Evolutionary conservation across 768 basidiomycete genomes (phyloP).

Genomic region (Podaxis rugospora): DNA sequence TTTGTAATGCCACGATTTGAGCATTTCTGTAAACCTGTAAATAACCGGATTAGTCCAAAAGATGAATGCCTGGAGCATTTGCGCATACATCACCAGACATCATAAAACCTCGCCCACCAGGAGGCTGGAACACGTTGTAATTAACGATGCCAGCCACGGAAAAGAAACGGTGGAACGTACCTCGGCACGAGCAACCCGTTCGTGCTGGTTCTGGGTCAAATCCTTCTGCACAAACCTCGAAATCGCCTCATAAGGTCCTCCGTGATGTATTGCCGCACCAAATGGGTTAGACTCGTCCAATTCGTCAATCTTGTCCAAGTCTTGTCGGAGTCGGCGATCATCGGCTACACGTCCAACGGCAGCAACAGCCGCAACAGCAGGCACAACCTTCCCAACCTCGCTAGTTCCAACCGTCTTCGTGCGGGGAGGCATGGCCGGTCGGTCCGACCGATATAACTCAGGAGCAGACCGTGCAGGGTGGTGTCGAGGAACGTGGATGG

Average conservation of each 20-base stretch:
- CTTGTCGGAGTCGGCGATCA: slow-evolving; percentile 16
- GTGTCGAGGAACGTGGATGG: neutral
- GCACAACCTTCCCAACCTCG: slow-evolving; percentile 10
- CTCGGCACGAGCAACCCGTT: neutral
- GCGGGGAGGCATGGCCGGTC: slow-evolving; percentile 20
- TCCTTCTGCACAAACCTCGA: slow-evolving; percentile 26
- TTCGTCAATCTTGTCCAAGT: slow-evolving; percentile 72
- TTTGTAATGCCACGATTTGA: slow-evolving; percentile 29
- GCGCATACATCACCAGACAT: slow-evolving; percentile 11
- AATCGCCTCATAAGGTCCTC: slow-evolving; percentile 71
- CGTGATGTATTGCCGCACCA: slow-evolving; percentile 60
- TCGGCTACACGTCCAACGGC: slow-evolving; percentile 15
- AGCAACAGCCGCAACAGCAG: slow-evolving; percentile 6
- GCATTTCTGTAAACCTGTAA: slow-evolving; percentile 24
- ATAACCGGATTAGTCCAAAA: slow-evolving; percentile 8
- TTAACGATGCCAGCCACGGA: neutral
- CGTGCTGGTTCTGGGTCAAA: slow-evolving; percentile 11
- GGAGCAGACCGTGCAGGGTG: neutral
- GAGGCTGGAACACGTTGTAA: neutral
- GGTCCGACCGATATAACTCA: slow-evolving; percentile 10
- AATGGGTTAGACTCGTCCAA: slow-evolving; percentile 73
- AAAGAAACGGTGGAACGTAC: neutral
- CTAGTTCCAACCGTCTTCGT: slow-evolving; percentile 20
- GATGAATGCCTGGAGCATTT: neutral
- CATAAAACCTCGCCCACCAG: neutral